Conservation (phyloP, 2,329 filamentous ascomycete species). For the Fusarium sp. region DNA sequence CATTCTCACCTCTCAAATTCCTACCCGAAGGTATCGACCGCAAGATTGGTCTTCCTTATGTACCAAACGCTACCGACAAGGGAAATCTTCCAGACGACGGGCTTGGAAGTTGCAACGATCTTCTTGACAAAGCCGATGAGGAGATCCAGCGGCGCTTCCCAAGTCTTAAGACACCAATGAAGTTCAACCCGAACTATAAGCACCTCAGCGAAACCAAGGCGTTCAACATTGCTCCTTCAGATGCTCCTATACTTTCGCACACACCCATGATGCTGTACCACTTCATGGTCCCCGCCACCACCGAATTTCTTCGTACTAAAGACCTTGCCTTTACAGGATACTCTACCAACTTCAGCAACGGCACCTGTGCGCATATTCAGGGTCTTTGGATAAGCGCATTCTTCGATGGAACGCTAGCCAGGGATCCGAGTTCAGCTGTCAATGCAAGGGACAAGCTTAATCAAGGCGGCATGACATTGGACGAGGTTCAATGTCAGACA, state of each 20-base stretch:
- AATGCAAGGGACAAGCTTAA: background rate
- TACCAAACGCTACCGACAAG: accelerated
- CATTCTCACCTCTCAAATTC: constrained; percentile 2
- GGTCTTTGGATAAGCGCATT: constrained; percentile 9
- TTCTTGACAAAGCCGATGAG: background rate
- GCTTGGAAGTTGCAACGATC: background rate
- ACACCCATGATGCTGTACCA: constrained; percentile 6
- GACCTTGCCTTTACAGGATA: constrained; percentile 7
- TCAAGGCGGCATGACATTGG: background rate
- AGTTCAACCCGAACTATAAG: background rate
- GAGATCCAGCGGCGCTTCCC: background rate
- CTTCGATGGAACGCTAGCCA: background rate
- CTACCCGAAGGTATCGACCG: background rate
- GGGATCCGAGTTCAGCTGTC: background rate
- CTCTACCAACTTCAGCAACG: constrained; percentile 4
- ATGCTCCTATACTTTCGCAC: background rate
- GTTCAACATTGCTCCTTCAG: accelerated
- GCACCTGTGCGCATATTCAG: constrained; percentile 1
- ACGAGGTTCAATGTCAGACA: background rate
- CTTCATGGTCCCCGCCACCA: background rate
- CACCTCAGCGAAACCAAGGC: background rate
- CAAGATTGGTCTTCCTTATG: background rate
- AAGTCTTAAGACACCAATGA: background rate
- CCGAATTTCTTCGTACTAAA: background rate
- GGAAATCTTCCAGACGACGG: background rate